These are phyloP conservation scores for Tetracentron sinense DNA, from an alignment of 164 flowering plant genomes.

Conservation along the genomic window DNA sequence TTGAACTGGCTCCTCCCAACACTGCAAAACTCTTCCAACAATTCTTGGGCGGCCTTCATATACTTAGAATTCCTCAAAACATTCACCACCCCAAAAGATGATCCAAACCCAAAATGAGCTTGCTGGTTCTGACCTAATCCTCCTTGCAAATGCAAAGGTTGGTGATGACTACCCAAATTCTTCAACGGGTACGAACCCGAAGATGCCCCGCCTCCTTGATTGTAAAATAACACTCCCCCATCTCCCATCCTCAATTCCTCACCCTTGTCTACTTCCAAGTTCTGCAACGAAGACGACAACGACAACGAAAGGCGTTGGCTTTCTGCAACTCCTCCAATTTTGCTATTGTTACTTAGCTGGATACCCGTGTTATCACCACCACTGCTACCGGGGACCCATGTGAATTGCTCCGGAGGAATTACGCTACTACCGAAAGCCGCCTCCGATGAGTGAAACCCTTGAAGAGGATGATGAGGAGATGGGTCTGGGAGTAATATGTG, in stretches of 20 bases:
- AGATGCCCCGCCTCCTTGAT: slow-evolving; percentile 24
- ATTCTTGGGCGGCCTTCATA: slow-evolving; percentile 62
- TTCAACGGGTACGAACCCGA: slow-evolving; percentile 21
- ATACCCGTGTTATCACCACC: not conserved
- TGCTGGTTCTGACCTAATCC: slow-evolving; percentile 11
- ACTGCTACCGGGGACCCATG: slow-evolving; percentile 13
- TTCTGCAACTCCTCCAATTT: slow-evolving; percentile 36
- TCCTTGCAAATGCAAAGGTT: slow-evolving; percentile 32
- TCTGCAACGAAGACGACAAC: slow-evolving; percentile 53
- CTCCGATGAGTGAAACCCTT: slow-evolving; percentile 18
- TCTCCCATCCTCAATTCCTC: slow-evolving; percentile 59
- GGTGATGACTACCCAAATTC: slow-evolving; percentile 21
- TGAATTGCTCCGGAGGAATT: slow-evolving; percentile 16
- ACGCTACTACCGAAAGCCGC: slow-evolving; percentile 8
- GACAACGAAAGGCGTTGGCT: slow-evolving; percentile 73
- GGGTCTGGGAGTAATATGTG: slow-evolving; percentile 47
- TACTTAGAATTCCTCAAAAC: slow-evolving; percentile 66
- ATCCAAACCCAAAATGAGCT: slow-evolving; percentile 42
- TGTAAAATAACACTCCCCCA: slow-evolving; percentile 35
- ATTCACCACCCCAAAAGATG: slow-evolving; percentile 25
- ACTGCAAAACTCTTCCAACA: slow-evolving; percentile 82
- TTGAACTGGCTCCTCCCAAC: slow-evolving; percentile 72
- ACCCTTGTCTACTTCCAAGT: slow-evolving; percentile 58
- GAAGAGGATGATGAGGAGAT: slow-evolving; percentile 24
- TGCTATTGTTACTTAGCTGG: slow-evolving; percentile 14